Conservation (phyloP, 1,139 yeast genomes). For the Hemisphaericaspora lyxosophila region DNA sequence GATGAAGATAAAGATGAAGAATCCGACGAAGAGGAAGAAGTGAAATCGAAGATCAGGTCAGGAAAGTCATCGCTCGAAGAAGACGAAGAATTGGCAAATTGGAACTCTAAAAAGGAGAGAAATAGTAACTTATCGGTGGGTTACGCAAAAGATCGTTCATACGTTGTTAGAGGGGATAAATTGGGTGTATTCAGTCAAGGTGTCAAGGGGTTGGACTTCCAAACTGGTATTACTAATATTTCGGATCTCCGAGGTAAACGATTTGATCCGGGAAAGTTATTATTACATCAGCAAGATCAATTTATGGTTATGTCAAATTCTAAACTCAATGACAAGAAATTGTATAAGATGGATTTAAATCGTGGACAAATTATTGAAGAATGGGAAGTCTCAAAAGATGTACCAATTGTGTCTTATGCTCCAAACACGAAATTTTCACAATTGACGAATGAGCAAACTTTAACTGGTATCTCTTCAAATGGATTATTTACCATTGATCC, state of each 20-base stretch:
- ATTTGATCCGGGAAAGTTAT: conserved; percentile 61
- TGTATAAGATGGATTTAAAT: conserved; percentile 76
- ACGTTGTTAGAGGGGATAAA: conserved; percentile 74
- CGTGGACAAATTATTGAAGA: conserved; percentile 81
- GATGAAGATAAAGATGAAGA: conserved; percentile 16
- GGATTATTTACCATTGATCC: conserved; percentile 79
- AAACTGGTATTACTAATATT: conserved; percentile 66
- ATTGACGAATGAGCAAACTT: conserved; percentile 68
- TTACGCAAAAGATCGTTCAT: conserved; percentile 66
- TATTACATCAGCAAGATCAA: conserved; percentile 76
- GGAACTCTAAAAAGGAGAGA: conserved; percentile 23
- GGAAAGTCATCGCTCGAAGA: conserved; percentile 18
- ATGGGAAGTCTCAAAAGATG: conserved; percentile 54
- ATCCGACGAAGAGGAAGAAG: conserved; percentile 18
- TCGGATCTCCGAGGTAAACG: conserved; percentile 52
- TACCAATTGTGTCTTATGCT: conserved; percentile 57
- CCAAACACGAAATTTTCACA: conserved; percentile 74
- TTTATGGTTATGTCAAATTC: conserved; percentile 63
- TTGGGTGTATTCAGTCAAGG: conserved; percentile 76
- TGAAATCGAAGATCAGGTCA: conserved; percentile 7
- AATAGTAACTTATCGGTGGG: conserved; percentile 74
- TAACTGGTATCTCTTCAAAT: conserved; percentile 66
- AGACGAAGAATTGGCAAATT: conserved; percentile 20
- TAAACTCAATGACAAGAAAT: conserved; percentile 32
- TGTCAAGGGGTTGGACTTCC: conserved; percentile 54